These are phyloP conservation scores for Aspergillus arachidicola DNA, from an alignment of 2,329 filamentous ascomycete genomes.

Conservation along the genomic window DNA sequence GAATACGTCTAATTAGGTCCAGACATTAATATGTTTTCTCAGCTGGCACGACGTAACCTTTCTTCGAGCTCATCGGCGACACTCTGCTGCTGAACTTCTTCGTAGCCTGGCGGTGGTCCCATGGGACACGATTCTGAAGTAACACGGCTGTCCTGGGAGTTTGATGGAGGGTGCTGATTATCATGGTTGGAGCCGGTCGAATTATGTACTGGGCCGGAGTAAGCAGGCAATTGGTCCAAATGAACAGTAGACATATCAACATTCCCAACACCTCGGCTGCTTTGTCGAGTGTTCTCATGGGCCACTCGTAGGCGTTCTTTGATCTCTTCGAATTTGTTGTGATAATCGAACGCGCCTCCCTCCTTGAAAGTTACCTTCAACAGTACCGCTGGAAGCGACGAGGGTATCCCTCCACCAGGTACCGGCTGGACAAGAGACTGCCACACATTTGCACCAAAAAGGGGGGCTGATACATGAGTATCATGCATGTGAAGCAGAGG, in stretches of 20 bases:
- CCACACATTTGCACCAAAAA: conserved; percentile 94
- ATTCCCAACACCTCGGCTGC: conserved; percentile 46
- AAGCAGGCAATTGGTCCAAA: conserved; percentile 84
- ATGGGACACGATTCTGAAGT: conserved; percentile 42
- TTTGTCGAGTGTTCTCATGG: conserved; percentile 58
- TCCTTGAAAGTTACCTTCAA: conserved; percentile 90
- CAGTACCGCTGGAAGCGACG: conserved; percentile 72
- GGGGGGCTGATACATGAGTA: conserved; percentile 81
- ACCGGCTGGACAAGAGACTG: conserved; percentile 78
- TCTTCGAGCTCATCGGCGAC: conserved; percentile 73
- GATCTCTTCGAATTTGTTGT: conserved; percentile 77
- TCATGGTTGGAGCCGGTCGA: conserved; percentile 7
- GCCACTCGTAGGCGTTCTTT: conserved; percentile 82
- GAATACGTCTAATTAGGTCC: not conserved
- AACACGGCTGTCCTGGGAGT: conserved; percentile 24
- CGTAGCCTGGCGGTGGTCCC: conserved; percentile 88
- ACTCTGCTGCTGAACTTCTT: conserved; percentile 83
- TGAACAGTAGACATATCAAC: conserved; percentile 68
- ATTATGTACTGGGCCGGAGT: conserved; percentile 64
- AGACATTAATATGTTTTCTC: conserved; percentile 4
- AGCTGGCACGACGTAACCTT: conserved; percentile 44
- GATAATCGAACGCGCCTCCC: conserved; percentile 91
- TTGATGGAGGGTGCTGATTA: conserved; percentile 12
- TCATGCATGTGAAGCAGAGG: conserved; percentile 88
- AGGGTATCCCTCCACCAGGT: conserved; percentile 77